A percentile compares a stretch with the other conserved stretches of the same genome.
Conservation (phyloP, 176 grass and related monocot species). For the Eleusine indica region DNA sequence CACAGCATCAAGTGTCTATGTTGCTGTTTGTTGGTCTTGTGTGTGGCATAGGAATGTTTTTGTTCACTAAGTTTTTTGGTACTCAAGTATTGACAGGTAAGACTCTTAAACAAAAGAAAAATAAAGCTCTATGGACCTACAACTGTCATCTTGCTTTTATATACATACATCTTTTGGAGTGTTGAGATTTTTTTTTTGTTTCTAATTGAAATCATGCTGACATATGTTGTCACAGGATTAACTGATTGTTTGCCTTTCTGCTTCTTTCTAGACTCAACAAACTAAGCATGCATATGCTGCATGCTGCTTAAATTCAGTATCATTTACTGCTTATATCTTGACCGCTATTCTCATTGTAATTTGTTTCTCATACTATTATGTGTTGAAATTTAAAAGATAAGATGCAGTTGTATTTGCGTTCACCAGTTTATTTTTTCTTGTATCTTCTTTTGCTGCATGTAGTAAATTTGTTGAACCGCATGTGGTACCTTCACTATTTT, state of each 20-base stretch:
- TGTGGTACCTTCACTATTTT: background rate
- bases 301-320: background rate
- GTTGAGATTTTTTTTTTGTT: background rate
- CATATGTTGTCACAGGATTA: background rate
- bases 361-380: background rate
- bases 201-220: background rate
- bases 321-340: constrained; percentile 11
- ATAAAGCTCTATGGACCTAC: background rate
- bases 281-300: constrained; percentile 4
- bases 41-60: constrained; percentile 83
- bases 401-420: background rate
- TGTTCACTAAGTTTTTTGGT: constrained; percentile 82
- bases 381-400: background rate
- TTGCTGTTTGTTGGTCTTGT: constrained; percentile 80
- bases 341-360: constrained; percentile 2
- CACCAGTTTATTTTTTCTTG: constrained; percentile 6
- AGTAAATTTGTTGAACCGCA: constrained; percentile 1
- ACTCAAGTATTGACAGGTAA: constrained; percentile 76
- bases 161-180: constrained; percentile 2
- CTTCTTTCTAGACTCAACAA: background rate
- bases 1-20: constrained; percentile 91
- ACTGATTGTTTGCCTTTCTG: background rate
- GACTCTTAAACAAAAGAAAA: background rate
- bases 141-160: constrained; percentile 22
- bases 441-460: background rate